Evolutionary conservation across 2,329 filamentous ascomycete species (phyloP).

Genomic region (Nannizziopsis arthrosporioides): DNA sequence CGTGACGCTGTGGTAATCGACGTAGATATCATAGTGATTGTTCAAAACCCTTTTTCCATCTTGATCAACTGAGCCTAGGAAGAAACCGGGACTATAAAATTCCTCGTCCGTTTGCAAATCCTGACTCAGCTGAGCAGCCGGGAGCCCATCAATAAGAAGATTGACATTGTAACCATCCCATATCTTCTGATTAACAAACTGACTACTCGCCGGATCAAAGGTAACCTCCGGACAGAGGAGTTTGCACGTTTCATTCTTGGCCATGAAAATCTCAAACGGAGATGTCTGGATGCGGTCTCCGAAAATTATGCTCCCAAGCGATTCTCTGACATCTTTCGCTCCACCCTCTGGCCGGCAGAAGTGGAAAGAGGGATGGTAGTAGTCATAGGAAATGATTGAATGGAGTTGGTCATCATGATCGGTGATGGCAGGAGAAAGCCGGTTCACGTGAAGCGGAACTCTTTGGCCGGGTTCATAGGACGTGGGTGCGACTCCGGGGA

Average conservation of each 20-base stretch:
- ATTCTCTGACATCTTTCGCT: constrained; percentile 71
- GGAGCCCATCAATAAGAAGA: constrained; percentile 89
- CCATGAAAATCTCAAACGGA: constrained; percentile 81
- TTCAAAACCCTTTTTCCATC: constrained; percentile 55
- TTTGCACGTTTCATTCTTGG: constrained; percentile 76
- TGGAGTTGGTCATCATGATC: constrained; percentile 67
- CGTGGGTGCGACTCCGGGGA: constrained; percentile 87
- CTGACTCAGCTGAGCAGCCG: constrained; percentile 70
- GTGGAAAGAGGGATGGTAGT: constrained; percentile 78
- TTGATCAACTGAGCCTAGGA: constrained; percentile 51
- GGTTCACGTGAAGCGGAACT: constrained; percentile 86
- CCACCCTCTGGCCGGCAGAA: constrained; percentile 75
- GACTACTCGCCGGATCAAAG: constrained; percentile 53
- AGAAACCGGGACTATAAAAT: constrained; percentile 87
- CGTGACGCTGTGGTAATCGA: constrained; percentile 80
- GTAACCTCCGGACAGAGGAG: constrained; percentile 58
- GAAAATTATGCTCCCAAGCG: constrained; percentile 89
- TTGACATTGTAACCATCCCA: constrained; percentile 81
- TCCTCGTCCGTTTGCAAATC: constrained; percentile 64
- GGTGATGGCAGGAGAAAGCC: constrained; percentile 73
- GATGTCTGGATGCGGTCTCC: constrained; percentile 97
- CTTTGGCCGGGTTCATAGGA: constrained; percentile 70
- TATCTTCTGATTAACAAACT: constrained; percentile 76
- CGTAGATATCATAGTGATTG: constrained; percentile 89
- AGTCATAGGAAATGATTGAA: constrained; percentile 92